Conservation (phyloP, 768 basidiomycete species). For the Suillus decipiens region DNA sequence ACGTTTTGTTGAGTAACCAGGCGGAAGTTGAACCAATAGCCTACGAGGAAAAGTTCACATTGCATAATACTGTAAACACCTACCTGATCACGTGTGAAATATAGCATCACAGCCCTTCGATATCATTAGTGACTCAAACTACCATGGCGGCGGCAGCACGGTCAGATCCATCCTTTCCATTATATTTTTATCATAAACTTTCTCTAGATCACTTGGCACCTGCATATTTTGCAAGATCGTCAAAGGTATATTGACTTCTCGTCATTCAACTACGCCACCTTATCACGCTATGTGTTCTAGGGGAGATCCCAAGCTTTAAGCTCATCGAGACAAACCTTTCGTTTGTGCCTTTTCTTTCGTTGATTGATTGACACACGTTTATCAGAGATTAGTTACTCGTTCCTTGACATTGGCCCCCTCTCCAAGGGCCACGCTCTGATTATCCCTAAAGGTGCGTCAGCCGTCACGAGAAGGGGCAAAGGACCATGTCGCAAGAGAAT, state of each 20-base stretch:
- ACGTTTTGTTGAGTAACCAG: no score
- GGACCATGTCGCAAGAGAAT: background rate
- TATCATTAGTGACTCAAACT: no score
- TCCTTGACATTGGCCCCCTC: slow-evolving; percentile 91
- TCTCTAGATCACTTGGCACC: slow-evolving; percentile 50
- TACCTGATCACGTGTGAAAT: no score
- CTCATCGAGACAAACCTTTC: slow-evolving; percentile 73
- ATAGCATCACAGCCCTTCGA: no score
- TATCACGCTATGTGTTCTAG: slow-evolving; percentile 38
- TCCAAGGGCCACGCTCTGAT: slow-evolving; percentile 90
- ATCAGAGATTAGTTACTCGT: slow-evolving; percentile 59
- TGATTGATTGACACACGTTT: background rate
- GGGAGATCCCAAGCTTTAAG: slow-evolving; percentile 89
- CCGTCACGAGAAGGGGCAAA: background rate
- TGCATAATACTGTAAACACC: no score
- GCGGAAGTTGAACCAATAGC: no score
- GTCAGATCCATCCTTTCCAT: background rate
- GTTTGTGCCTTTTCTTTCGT: slow-evolving; percentile 40
- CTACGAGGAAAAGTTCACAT: no score
- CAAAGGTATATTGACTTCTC: slow-evolving; percentile 54
- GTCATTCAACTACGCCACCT: background rate
- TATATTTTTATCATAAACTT: background rate
- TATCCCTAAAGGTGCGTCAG: slow-evolving; percentile 82
- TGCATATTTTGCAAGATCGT: slow-evolving; percentile 97
- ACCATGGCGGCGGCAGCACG: slow-evolving; percentile 3